These are phyloP conservation scores for Podospora fimiseda DNA, from an alignment of 495 filamentous ascomycete genomes.

Conservation along the genomic window DNA sequence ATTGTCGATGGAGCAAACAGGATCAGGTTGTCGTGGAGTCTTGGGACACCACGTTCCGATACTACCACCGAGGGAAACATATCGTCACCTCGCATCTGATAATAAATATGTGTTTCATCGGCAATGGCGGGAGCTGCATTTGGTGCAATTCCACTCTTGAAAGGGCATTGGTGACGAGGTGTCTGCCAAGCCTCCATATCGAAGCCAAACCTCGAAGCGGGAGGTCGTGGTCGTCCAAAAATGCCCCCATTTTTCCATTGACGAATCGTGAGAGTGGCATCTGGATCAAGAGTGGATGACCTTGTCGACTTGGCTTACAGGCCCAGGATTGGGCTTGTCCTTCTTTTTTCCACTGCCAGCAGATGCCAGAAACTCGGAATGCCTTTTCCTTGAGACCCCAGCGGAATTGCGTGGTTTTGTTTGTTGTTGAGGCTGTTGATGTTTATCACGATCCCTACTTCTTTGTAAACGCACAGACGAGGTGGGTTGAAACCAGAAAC, in stretches of 20 bases:
- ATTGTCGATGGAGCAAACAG: too few species aligned
- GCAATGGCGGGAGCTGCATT: background rate
- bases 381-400: background rate
- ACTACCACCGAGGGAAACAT: background rate
- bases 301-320: slow-evolving; percentile 5
- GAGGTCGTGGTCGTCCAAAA: background rate
- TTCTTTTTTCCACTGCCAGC: too few species aligned
- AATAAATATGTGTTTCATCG: background rate
- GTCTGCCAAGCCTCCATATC: background rate
- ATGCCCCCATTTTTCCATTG: background rate
- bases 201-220: background rate
- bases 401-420: background rate
- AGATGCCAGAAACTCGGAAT: background rate
- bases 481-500: slow-evolving; percentile 8
- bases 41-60: background rate
- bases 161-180: background rate
- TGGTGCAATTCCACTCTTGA: background rate
- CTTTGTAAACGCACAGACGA: background rate
- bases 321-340: background rate
- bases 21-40: background rate
- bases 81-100: background rate
- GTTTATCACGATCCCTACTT: too few species aligned
- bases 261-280: slow-evolving; percentile 1
- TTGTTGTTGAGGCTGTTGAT: too few species aligned
- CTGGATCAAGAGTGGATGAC: background rate